These are phyloP conservation scores for Whalleya microplaca DNA, from an alignment of 2,329 filamentous ascomycete species.

Conservation along the genomic window DNA sequence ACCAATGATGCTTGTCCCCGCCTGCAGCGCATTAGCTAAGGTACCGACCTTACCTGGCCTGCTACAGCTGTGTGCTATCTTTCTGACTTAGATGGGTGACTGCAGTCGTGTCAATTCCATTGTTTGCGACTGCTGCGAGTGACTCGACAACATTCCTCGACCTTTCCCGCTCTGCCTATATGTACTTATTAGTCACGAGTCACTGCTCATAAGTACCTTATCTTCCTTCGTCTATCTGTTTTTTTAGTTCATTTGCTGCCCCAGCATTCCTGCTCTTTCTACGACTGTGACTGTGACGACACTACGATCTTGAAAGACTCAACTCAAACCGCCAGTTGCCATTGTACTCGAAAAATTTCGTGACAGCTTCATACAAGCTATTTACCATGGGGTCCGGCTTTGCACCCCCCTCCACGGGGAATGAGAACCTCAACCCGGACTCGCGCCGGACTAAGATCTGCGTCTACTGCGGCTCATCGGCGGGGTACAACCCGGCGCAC, in stretches of 20 bases:
- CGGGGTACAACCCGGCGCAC: constrained; percentile 74
- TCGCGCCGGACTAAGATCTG: constrained; percentile 69
- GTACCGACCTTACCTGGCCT: constrained; percentile 1
- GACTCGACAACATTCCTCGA: constrained; percentile 19
- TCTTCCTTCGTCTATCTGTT: not conserved
- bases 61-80: no score
- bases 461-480: constrained; percentile 89
- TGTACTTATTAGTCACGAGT: no score
- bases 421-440: constrained; percentile 36
- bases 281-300: no score
- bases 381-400: constrained; percentile 46
- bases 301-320: no score
- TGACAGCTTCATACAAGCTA: not conserved
- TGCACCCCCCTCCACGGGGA: constrained; percentile 40
- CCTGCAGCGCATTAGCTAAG: constrained; percentile 6
- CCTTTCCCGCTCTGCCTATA: no score
- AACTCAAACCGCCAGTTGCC: not conserved
- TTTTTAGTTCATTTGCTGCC: no score
- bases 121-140: constrained; percentile 17
- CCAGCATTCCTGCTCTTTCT: no score
- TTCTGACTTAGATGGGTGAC: no score
- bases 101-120: not conserved
- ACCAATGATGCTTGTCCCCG: constrained; percentile 24
- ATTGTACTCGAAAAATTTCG: not conserved
- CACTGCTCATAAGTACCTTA: not conserved